Evolutionary conservation across 1,284 basidiomycete genomes (phyloP).

Genomic region (Ustilago nuda): DNA sequence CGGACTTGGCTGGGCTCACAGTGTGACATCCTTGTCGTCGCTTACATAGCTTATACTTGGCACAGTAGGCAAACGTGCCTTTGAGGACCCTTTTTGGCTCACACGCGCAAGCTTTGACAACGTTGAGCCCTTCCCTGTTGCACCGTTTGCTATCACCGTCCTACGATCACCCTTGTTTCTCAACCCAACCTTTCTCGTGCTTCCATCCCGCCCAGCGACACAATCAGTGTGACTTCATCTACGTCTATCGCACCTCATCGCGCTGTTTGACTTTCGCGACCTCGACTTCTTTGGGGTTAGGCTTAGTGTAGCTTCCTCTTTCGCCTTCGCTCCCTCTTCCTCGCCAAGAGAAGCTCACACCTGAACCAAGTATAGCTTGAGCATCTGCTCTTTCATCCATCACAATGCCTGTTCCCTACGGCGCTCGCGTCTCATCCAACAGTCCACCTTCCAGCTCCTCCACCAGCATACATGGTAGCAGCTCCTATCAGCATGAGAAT

Average conservation of each 20-base stretch:
- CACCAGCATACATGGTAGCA: constrained; percentile 31
- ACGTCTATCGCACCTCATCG: background rate
- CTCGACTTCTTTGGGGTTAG: background rate
- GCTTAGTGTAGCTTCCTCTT: background rate
- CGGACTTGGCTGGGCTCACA: background rate
- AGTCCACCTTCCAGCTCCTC: constrained; percentile 39
- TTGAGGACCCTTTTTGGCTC: background rate
- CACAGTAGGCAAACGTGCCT: too few relatives aligned
- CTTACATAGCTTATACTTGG: background rate
- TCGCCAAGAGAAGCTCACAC: background rate
- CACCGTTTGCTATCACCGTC: background rate
- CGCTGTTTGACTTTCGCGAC: background rate
- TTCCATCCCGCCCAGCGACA: background rate
- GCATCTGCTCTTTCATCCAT: background rate
- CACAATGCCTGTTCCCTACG: constrained; percentile 31
- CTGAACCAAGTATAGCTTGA: background rate
- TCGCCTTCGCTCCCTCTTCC: background rate
- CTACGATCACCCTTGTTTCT: background rate
- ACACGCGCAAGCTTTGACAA: background rate
- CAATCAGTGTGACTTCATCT: background rate
- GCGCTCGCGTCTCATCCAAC: constrained; percentile 25
- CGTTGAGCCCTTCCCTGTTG: background rate
- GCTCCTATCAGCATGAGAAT: constrained; percentile 22
- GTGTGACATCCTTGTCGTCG: background rate
- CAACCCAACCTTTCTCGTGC: background rate